A percentile compares a stretch with the other conserved stretches of the same genome.
phyloP scores from a whole-genome alignment of 2,329 filamentous ascomycete species.

The Colletotrichum acutatum region DNA sequence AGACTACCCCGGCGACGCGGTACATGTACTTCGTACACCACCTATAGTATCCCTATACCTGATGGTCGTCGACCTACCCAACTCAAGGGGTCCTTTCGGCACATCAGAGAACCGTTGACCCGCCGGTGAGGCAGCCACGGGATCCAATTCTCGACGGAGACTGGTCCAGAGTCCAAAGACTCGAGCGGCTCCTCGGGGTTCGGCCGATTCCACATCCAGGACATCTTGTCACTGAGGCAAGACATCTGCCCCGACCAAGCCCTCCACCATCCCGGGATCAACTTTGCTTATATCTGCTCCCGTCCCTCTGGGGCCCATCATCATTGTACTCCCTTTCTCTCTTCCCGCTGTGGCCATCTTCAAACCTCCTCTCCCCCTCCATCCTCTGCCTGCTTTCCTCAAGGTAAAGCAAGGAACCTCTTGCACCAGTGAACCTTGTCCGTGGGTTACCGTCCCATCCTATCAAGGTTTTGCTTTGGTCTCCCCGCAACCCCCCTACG shows the following conservation, averaged over 20 bases:
- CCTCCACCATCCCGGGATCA: slow-evolving; percentile 24
- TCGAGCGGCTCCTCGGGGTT: slow-evolving; percentile 9
- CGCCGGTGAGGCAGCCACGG: slow-evolving; percentile 26
- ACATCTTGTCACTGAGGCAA: slow-evolving; percentile 17
- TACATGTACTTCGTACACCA: not conserved
- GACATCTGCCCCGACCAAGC: not conserved
- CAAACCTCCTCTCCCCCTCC: slow-evolving; percentile 1
- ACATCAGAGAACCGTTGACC: slow-evolving; percentile 27
- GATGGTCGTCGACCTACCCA: too few relatives aligned
- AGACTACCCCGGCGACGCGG: slow-evolving; percentile 3
- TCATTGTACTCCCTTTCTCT: not conserved
- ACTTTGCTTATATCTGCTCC: slow-evolving; percentile 33
- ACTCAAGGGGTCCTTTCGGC: slow-evolving; percentile 10
- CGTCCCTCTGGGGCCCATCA: slow-evolving; percentile 19
- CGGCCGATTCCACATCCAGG: slow-evolving; percentile 27
- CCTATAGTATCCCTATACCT: not conserved
- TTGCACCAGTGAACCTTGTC: slow-evolving; percentile 20
- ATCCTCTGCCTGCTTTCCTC: slow-evolving; percentile 11
- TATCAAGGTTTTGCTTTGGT: slow-evolving; percentile 24
- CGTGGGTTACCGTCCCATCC: slow-evolving; percentile 15
- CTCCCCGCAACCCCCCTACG: slow-evolving; percentile 12
- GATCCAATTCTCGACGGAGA: slow-evolving; percentile 27
- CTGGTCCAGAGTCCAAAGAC: slow-evolving; percentile 14
- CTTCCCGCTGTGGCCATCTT: slow-evolving; percentile 17
- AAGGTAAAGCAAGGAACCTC: slow-evolving; percentile 22